Base-by-base conservation (phyloP, 331 rosid species). In the Quercus phellos region DNA sequence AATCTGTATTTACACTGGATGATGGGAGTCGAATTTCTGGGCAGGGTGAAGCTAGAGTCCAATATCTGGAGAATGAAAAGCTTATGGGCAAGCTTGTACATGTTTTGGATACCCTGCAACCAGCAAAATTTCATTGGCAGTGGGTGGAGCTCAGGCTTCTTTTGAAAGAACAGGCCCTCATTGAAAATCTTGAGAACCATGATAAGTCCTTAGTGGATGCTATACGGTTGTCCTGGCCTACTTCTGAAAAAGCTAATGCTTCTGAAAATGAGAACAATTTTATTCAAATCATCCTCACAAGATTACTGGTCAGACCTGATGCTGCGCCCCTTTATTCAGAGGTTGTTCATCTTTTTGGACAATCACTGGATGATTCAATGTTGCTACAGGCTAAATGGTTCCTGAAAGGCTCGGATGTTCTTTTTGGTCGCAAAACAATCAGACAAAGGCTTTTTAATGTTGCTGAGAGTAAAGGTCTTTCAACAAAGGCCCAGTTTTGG, bases 51-150 rank as follows among this genome's bases (percentile, higher is more conserved):
- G 74, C 86, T 55, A 90, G 88, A 82, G 79, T 58, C 60, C 88
- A 85, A 73, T 85, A 79, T 78, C 60, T 83, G 4, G 90, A 87
- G 63, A 71, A 85, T 18, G 94, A 88, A 76, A 95, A 93, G 89
- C 96, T 91, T 75, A 85, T 84, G 82, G 98, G 89, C 83, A 93
- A 89, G 87, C 92, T 95, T 83, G 90, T 93, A 38, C 85, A 85
- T 85, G 87, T 91, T 78, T 88, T 93, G 83, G 99, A 95, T 87
- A 85, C 89, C 83, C 84, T 95, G 81, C 99, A 95, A 82, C 98
- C 99, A 78, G 99, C 98, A 29, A 95, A 93, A 83, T 91, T 95
- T 69, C 99, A 91, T 75, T 95, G 99, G 99, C 99, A 95, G 85
- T 95, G 99, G 99, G 91, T 95, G 77, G 93, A 91, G 84, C 98